Evolutionary conservation across 495 filamentous ascomycete species (phyloP).

Genomic region (Tetracladium marchalianum): DNA sequence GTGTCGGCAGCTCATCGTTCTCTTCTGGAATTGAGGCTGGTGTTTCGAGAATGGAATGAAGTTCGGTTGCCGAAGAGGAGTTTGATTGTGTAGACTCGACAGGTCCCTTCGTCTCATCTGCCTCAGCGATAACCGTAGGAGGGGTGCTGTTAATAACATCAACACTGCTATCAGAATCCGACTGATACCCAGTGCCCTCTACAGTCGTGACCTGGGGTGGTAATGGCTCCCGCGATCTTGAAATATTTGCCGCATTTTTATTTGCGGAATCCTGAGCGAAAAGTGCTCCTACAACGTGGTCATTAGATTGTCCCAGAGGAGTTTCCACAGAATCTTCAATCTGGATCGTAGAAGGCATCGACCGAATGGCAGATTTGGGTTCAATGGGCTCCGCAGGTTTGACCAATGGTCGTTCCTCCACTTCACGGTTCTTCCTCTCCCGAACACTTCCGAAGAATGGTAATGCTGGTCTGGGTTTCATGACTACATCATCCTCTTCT

Average conservation of each 20-base stretch:
- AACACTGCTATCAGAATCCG: conserved; percentile 9
- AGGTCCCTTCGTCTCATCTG: neutral
- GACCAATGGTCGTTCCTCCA: conserved; percentile 39
- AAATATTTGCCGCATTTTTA: conserved; percentile 35
- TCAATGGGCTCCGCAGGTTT: conserved; percentile 29
- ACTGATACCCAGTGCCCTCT: conserved; percentile 34
- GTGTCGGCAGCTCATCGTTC: neutral
- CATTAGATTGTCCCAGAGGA: conserved; percentile 42
- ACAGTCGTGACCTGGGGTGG: conserved; percentile 58
- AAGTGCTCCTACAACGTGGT: conserved; percentile 52
- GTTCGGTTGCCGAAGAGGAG: neutral
- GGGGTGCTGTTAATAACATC: neutral
- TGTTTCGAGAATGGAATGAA: neutral
- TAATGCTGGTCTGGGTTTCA: conserved; percentile 66
- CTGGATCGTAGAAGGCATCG: conserved; percentile 14
- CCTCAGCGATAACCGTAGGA: too few species aligned
- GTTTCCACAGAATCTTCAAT: conserved; percentile 15
- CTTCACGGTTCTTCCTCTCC: conserved; percentile 30
- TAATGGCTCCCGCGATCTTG: conserved; percentile 44
- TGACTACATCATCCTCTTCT: conserved; percentile 53
- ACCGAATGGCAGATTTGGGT: conserved; percentile 11
- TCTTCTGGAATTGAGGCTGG: neutral
- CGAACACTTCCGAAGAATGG: conserved; percentile 82
- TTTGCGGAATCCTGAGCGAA: conserved; percentile 41
- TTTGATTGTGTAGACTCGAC: neutral